Evolutionary conservation across 2,329 filamentous ascomycete genomes (phyloP).

Genomic region (Cercospora sesami): DNA sequence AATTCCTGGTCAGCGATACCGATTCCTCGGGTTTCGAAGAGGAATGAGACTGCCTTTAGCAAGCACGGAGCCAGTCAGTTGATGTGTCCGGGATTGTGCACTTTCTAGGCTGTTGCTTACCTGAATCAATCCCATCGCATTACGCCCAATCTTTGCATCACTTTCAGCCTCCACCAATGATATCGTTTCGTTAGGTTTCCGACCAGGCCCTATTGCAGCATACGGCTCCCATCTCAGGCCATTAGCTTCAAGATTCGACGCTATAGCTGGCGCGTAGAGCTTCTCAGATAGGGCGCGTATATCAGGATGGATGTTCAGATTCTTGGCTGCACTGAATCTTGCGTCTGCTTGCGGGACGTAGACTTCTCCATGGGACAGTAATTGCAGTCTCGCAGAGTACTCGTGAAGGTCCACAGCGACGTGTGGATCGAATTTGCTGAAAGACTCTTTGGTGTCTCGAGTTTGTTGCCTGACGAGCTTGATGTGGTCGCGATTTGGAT

Average conservation of each 20-base stretch:
- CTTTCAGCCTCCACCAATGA: conserved; percentile 39
- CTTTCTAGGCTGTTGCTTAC: neutral
- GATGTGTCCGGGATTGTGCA: neutral
- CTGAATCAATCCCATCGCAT: conserved; percentile 39
- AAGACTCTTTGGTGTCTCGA: conserved; percentile 39
- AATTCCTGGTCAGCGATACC: conserved; percentile 41
- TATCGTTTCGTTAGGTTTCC: conserved; percentile 30
- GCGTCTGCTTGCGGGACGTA: conserved; percentile 41
- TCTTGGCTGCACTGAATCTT: conserved; percentile 41
- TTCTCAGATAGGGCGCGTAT: conserved; percentile 40
- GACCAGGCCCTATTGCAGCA: conserved; percentile 28
- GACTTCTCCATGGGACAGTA: conserved; percentile 30
- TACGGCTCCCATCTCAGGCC: conserved; percentile 41
- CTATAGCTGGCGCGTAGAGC: conserved; percentile 40
- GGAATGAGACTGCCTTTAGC: conserved; percentile 38
- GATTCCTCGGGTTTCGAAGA: conserved; percentile 42
- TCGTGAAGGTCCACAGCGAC: conserved; percentile 43
- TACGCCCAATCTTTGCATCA: conserved; percentile 42
- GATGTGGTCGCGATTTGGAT: conserved; percentile 42
- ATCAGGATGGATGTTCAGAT: conserved; percentile 39
- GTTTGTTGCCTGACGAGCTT: conserved; percentile 42
- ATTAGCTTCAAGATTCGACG: conserved; percentile 31
- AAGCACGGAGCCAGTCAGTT: neutral
- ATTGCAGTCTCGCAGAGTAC: conserved; percentile 33
- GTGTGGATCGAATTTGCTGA: conserved; percentile 37